These are phyloP conservation scores for Pseudogymnoascus sp. DNA, from an alignment of 2,329 filamentous ascomycete genomes.

Conservation along the genomic window DNA sequence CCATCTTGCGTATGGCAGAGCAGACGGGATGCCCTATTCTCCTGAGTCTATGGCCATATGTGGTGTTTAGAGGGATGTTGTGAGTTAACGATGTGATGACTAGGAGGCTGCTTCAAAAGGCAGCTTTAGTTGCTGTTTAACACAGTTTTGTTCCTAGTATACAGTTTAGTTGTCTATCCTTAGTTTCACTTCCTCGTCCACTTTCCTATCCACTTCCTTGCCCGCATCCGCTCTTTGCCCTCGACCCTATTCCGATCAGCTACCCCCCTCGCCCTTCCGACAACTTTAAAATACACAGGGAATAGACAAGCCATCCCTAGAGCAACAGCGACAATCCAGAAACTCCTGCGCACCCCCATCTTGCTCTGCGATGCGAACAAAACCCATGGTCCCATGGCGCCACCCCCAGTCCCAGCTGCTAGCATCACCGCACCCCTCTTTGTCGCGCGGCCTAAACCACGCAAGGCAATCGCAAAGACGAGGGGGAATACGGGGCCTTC, in stretches of 20 bases:
- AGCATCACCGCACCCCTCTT: conserved; percentile 59
- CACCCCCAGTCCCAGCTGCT: conserved; percentile 16
- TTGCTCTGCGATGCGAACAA: conserved; percentile 15
- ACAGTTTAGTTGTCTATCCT: too few species aligned
- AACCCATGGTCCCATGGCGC: conserved; percentile 23
- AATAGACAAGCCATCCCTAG: not conserved
- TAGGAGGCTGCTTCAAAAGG: too few species aligned
- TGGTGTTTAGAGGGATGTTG: too few species aligned
- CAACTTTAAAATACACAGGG: not conserved
- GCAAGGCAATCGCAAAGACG: conserved; percentile 67
- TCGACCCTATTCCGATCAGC: not conserved
- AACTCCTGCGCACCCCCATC: not conserved
- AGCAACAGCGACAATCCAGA: not conserved
- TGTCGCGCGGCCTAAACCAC: conserved; percentile 66
- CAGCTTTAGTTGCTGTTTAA: too few species aligned
- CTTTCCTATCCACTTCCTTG: not conserved
- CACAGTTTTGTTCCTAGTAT: too few species aligned
- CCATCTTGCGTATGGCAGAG: too few species aligned
- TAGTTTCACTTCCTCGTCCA: not conserved
- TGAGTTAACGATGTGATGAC: too few species aligned
- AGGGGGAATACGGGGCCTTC: conserved; percentile 76
- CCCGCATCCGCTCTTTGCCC: not conserved
- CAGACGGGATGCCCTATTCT: too few species aligned
- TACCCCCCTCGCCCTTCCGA: not conserved
- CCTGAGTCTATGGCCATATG: too few species aligned